Percentiles rank a stretch among this genome's conserved stretches.
phyloP scores from a whole-genome alignment of 495 filamentous ascomycete species.

The Talaromyces proteolyticus region DNA sequence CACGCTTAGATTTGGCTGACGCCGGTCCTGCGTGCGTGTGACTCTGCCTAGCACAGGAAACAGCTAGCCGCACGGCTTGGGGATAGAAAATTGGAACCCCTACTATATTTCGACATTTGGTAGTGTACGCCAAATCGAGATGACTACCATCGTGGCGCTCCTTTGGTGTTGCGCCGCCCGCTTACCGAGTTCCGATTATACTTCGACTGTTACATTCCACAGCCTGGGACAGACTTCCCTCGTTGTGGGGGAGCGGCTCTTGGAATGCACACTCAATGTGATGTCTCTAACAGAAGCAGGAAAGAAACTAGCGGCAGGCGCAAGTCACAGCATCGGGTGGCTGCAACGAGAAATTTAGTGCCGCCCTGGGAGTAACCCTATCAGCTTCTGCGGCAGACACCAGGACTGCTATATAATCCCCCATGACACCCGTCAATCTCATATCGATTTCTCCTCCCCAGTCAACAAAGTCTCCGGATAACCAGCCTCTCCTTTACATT shows the following conservation, averaged over 20 bases:
- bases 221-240: neutral
- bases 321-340: neutral
- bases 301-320: neutral
- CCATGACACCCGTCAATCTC: neutral
- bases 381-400: neutral
- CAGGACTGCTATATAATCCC: neutral
- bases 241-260: neutral
- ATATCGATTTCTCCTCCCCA: neutral
- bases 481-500: neutral
- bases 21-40: neutral
- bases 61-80: neutral
- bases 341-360: neutral
- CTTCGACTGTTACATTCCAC: slow-evolving; percentile 4
- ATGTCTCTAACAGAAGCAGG: neutral
- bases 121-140: too few relatives aligned
- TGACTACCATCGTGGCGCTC: too few relatives aligned
- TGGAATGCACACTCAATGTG: slow-evolving; percentile 1
- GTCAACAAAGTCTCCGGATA: neutral
- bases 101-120: too few relatives aligned
- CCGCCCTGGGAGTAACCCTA: neutral
- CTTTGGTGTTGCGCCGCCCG: neutral
- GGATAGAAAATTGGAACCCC: neutral
- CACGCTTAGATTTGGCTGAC: neutral
- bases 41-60: neutral
- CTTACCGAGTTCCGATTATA: neutral